Evolutionary conservation across 352 stramenopile genomes (phyloP), one percentile per base, ranked within the genome.

Genomic region (Pilasporangium apinafurcum): DNA sequence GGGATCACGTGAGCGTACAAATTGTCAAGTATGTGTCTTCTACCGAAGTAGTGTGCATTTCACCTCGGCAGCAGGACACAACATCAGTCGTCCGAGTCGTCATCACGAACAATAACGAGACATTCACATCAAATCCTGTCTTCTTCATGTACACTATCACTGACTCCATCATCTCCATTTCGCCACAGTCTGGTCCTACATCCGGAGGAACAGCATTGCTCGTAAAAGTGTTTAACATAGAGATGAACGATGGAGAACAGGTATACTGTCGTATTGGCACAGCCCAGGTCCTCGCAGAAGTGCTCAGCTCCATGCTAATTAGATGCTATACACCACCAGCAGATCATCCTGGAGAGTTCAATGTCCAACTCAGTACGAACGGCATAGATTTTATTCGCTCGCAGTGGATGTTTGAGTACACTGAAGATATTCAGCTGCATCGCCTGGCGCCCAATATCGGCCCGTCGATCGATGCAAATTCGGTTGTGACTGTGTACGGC

Each of bases 71-170:
- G 41, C 57, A 48, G 22, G 63, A 83, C 22, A 33, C 47, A 7
- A 49, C 60, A 0, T 59, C 56, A 7, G 51, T 57, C 8, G 79
- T 89, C 2, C 47, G 51, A 3, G 53, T 94, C 10, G 53, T 58
- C 1, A 69, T 92, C 16, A 79, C 49, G n/a, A 86, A 70, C 28
- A 85, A 94, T 57, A 90, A 90, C 39, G 51, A 34, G 4, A 75
- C 53, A 8, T 72, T 69, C 24, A 75, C 79, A 0, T 47, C 57
- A 8, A 89, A 92, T 21, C 68, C 72, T 2, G 63, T 87, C 0
- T 92, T 88, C 53, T 95, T 92, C 53, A 86, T 62, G 6, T 95
- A 92, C 58, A 89, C 74, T 0, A 54, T 60, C 1, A 32, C 50
- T 0, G 55, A 58, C 10, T 59, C 77, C 35, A 31, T 93, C 4